phyloP scores from a whole-genome alignment of 768 basidiomycete species.

The Naganishia vaughanmartiniae region DNA sequence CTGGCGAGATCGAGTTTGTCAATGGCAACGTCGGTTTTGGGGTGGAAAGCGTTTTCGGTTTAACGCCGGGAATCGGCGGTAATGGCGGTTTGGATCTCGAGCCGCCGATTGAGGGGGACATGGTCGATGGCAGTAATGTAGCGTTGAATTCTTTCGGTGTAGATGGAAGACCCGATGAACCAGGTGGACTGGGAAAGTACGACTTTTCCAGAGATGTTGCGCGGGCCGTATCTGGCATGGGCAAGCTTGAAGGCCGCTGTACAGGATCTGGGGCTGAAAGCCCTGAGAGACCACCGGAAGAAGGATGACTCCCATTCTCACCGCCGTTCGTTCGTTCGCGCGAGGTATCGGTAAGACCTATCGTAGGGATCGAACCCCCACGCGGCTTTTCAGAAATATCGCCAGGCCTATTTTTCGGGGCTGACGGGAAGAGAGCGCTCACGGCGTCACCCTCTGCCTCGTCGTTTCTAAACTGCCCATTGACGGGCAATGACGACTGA shows the following conservation, averaged over 20 bases:
- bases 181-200: slow-evolving; percentile 34
- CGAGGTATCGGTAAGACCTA: slow-evolving; percentile 1
- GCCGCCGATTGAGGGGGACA: slow-evolving; percentile 3
- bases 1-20: slow-evolving; percentile 63
- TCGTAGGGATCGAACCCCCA: background rate
- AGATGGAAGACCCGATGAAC: background rate
- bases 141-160: background rate
- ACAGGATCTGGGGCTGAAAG: background rate
- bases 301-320: background rate
- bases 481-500: background rate
- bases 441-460: background rate
- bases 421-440: background rate
- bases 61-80: slow-evolving; percentile 9
- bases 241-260: slow-evolving; percentile 28
- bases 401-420: background rate
- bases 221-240: slow-evolving; percentile 9
- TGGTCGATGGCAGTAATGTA: slow-evolving; percentile 12
- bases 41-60: slow-evolving; percentile 3
- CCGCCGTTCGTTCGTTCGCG: background rate
- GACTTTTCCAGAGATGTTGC: background rate
- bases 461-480: background rate
- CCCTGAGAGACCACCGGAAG: background rate
- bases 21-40: slow-evolving; percentile 58
- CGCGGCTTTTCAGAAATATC: background rate
- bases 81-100: background rate